phyloP scores from a whole-genome alignment of 371 early-diverging fungal species.

The Mucor racemosus region DNA sequence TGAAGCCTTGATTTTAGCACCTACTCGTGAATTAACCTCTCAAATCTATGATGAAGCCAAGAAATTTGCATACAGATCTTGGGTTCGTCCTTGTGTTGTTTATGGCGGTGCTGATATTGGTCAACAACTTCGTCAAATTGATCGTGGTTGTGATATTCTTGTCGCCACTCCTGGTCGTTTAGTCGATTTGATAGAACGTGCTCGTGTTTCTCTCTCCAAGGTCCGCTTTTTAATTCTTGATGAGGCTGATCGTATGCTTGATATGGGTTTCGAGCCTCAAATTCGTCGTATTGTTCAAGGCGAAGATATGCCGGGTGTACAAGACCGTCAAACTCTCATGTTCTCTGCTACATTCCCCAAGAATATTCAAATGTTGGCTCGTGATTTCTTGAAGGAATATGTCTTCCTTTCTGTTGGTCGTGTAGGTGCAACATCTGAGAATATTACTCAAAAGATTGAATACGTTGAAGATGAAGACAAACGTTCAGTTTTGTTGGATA shows the following conservation, averaged over 20 bases:
- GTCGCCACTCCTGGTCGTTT: slow-evolving; percentile 98
- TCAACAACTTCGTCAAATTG: slow-evolving; percentile 86
- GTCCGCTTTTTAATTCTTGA: slow-evolving; percentile 93
- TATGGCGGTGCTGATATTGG: slow-evolving; percentile 96
- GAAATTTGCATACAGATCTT: slow-evolving; percentile 87
- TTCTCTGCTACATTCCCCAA: slow-evolving; percentile 97
- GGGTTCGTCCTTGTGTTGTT: slow-evolving; percentile 88
- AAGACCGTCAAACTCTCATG: slow-evolving; percentile 93
- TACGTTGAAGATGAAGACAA: slow-evolving; percentile 90
- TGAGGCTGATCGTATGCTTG: slow-evolving; percentile 99
- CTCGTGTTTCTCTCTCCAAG: slow-evolving; percentile 74
- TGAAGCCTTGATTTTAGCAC: slow-evolving; percentile 89
- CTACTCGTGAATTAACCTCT: slow-evolving; percentile 97
- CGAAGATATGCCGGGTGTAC: slow-evolving; percentile 86
- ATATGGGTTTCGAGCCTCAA: slow-evolving; percentile 99
- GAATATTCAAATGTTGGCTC: slow-evolving; percentile 92
- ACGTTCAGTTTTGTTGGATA: slow-evolving; percentile 84
- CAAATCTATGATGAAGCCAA: slow-evolving; percentile 89
- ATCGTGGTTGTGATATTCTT: slow-evolving; percentile 93
- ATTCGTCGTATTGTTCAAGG: slow-evolving; percentile 94
- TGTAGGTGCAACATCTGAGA: slow-evolving; percentile 95
- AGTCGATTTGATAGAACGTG: slow-evolving; percentile 93
- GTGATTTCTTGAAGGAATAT: slow-evolving; percentile 94
- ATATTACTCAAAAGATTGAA: slow-evolving; percentile 89
- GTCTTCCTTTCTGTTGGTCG: slow-evolving; percentile 92